Base-by-base conservation (phyloP, 192 early-diverging fungal genomes). In the Helicostylum pulchrum region DNA sequence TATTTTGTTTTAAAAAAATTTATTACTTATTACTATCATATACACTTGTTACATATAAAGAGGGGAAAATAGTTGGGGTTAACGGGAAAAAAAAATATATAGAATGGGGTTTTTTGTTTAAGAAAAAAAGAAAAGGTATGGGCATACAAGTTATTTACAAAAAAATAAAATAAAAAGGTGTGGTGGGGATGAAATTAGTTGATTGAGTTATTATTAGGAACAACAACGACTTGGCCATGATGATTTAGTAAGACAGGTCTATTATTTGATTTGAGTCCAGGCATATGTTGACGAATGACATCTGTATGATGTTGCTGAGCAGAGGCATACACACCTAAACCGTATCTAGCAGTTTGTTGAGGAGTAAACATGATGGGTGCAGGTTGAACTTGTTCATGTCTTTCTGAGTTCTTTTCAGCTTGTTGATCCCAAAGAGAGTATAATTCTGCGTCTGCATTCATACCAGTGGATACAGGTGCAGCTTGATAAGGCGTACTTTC, bases 261-360 rank as follows among this genome's bases (percentile, higher is more conserved):
- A 34, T 34, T 47, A 21, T 23, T 34, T 23, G 46, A 51, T 36
- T 46, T 62, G 9, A 49, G 30, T 39, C 32, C 46, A 32, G 47
- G 45, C 32, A 62, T 49, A 39, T 62, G 61, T 42, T 62, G 61
- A 39, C 61, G 61, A 34, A 62, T 62, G 19, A 62, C 61, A 51
- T 62, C 61, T 20, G 45, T 50, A 20, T 48, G 61, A 19, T 62
- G 61, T n/a, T 62, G 61, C 17, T 62, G 61, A 21, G 61, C 61
- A 34, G 61, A 62, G 1, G 61, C 61, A 52, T 62, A 62, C 2
- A 62, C 61, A 39, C 61, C 61, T 20, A 62, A 50, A 3, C 61
- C 61, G 50, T 56, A 56, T 56, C 54, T 15, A 11, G 15, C 36
- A 39, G 36, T 39, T 39, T 39, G 31, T 7, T 34, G 30, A 17